Evolutionary conservation across 805 yeast genomes (phyloP).

Genomic region (Kodamaea lidongshanica): DNA sequence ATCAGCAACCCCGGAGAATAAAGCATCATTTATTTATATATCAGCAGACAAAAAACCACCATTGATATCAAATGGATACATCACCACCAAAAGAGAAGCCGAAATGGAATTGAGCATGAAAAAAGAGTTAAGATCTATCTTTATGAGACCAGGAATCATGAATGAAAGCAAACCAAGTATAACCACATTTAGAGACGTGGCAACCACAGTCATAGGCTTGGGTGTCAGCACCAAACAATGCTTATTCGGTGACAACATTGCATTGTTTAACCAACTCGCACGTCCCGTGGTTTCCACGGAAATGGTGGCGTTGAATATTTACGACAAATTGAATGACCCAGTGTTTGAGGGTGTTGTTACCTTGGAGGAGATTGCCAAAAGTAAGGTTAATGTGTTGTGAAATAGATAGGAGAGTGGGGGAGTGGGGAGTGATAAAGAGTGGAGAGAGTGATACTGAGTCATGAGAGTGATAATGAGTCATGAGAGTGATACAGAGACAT

Average conservation of each 20-base stretch:
- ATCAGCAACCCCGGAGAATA: constrained; percentile 1
- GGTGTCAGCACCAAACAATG: constrained; percentile 40
- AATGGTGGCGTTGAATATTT: constrained; percentile 54
- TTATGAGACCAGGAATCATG: constrained; percentile 81
- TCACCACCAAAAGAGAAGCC: constrained; percentile 70
- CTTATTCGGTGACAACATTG: constrained; percentile 33
- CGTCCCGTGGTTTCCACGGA: constrained; percentile 66
- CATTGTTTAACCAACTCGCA: constrained; percentile 39
- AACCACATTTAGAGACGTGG: constrained; percentile 27
- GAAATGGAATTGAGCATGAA: constrained; percentile 51
- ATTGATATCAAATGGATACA: constrained; percentile 62
- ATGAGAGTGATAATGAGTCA: no score
- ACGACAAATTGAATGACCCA: constrained; percentile 48
- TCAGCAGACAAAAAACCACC: constrained; percentile 77
- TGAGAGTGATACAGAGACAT: no score
- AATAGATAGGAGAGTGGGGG: no score
- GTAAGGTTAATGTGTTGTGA: no score
- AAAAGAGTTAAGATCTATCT: constrained; percentile 49
- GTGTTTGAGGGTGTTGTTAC: constrained; percentile 52
- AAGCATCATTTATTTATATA: constrained; percentile 55
- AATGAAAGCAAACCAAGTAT: constrained; percentile 44
- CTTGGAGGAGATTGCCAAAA: constrained; percentile 41
- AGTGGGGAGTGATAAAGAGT: no score
- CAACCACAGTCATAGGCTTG: constrained; percentile 39
- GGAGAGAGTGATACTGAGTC: no score